Evolutionary conservation across 257 asterid genomes (phyloP), one percentile per base, ranked within the genome.

Genomic region (Anisodus tanguticus): DNA sequence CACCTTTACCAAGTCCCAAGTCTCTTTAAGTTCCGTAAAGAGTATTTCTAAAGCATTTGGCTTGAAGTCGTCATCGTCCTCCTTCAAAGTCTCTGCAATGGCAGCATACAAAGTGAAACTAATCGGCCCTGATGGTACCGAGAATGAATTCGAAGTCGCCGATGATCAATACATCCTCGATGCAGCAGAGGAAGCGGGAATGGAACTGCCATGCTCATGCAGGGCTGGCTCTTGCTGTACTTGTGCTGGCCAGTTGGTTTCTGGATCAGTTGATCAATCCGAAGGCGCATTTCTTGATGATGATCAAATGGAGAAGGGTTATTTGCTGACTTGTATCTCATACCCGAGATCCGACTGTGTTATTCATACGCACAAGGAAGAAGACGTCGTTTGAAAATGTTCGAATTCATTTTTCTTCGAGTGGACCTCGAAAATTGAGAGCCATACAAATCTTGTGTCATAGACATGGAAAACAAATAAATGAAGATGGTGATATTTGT

Each of bases 161-260:
- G 90, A 88, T 8, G 90, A 86, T 62, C 63, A 85, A 51, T 83
- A 76, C 90, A 86, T 89, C 39, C 92, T 89, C 2, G 92, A 89
- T 31, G 31, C 91, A 9, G 92, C 90, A 8, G 91, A 90, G 76
- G 57, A 9, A 1, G 91, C 90, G 0, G 92, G 91, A 10, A 0
- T 88, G 5, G 91, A 88, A 8, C 69, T 90, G 63, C 91, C 91
- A 0, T 90, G 86, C 86, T 90, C 91, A 15, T 90, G 91, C 77
- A 63, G 90, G 57, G 91, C 91, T 0, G 91, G 92, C 10, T 9
- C 92, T 4, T 90, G 92, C 86, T 82, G 88, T 1, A 85, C 91
- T 19, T 88, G 91, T 31, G 86, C 91, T 0, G 91, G 90, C 1
- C 83, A 84, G 9, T 9, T 87, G 19, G 90, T 62, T 22, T 82